Conservation (phyloP, 108 stramenopile genomes). For the Skeletonema potamos region DNA sequence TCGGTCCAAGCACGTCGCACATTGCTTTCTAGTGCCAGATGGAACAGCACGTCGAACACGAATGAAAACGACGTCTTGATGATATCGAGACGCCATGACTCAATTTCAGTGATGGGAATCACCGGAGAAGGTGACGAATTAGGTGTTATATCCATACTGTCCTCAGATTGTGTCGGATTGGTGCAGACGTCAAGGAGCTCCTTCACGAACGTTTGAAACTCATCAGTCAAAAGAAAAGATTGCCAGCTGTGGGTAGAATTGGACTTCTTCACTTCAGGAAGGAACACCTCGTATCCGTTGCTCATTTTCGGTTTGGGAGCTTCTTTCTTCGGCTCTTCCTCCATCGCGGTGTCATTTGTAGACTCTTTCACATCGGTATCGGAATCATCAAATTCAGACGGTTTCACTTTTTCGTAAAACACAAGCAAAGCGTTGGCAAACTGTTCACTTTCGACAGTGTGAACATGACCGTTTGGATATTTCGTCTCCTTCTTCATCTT, state of each 20-base stretch:
- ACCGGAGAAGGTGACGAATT: conserved; percentile 22
- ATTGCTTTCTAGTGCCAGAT: conserved; percentile 56
- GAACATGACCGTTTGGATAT: conserved; percentile 87
- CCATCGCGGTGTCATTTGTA: conserved; percentile 16
- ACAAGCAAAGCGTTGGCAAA: conserved; percentile 97
- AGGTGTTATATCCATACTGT: conserved; percentile 51
- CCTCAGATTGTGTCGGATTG: conserved; percentile 11
- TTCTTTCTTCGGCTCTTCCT: conserved; percentile 20
- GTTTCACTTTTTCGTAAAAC: conserved; percentile 95
- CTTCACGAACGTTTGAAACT: conserved; percentile 87
- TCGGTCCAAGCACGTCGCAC: conserved; percentile 59
- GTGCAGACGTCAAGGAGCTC: conserved; percentile 67
- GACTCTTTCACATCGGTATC: conserved; percentile 12
- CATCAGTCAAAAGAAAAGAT: conserved; percentile 87
- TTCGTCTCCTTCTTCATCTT: conserved; percentile 91
- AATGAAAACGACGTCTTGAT: conserved; percentile 65
- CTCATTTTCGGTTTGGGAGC: conserved; percentile 12
- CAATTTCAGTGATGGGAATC: conserved; percentile 7
- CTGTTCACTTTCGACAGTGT: conserved; percentile 92
- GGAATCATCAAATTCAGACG: conserved; percentile 44
- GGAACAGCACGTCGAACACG: conserved; percentile 78
- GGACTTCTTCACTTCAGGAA: conserved; percentile 80
- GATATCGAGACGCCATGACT: conserved; percentile 52
- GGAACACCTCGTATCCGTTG: conserved; percentile 82
- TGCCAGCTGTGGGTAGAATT: conserved; percentile 89